phyloP scores from a whole-genome alignment of 148 eudicot species.

The Diospyros lotus region DNA sequence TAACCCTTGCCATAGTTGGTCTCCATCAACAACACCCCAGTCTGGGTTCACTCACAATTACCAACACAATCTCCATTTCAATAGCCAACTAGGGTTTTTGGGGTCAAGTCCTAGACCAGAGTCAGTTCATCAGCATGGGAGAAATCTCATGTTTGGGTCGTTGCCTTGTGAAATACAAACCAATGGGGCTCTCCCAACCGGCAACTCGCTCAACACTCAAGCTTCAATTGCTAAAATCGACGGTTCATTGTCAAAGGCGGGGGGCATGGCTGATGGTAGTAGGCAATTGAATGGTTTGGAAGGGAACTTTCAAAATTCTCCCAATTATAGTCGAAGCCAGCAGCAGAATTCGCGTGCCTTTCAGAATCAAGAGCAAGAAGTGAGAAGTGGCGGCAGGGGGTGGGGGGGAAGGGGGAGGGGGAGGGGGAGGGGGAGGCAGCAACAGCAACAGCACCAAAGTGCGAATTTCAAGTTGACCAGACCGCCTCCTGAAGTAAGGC shows the following conservation, averaged over 20 bases:
- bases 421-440: conserved; percentile 4
- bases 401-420: conserved; percentile 3
- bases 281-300: conserved; percentile 14
- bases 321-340: neutral
- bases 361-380: conserved; percentile 13
- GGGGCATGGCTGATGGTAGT: conserved; percentile 14
- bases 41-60: conserved; percentile 23
- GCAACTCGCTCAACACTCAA: neutral
- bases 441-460: neutral
- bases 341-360: conserved; percentile 4
- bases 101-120: conserved; percentile 10
- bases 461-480: conserved; percentile 14
- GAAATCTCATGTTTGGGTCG: conserved; percentile 40
- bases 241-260: neutral
- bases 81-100: conserved; percentile 20
- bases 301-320: conserved; percentile 13
- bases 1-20: conserved; percentile 26
- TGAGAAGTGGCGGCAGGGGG: conserved; percentile 10
- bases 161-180: conserved; percentile 13
- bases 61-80: conserved; percentile 13
- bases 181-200: conserved; percentile 2
- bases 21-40: conserved; percentile 13
- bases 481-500: conserved; percentile 26
- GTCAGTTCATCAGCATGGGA: conserved; percentile 20
- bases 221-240: neutral